Percentiles rank a stretch among this genome's conserved stretches.
Evolutionary conservation across 352 stramenopile genomes (phyloP).

Genomic region (Pythium guiyangense): DNA sequence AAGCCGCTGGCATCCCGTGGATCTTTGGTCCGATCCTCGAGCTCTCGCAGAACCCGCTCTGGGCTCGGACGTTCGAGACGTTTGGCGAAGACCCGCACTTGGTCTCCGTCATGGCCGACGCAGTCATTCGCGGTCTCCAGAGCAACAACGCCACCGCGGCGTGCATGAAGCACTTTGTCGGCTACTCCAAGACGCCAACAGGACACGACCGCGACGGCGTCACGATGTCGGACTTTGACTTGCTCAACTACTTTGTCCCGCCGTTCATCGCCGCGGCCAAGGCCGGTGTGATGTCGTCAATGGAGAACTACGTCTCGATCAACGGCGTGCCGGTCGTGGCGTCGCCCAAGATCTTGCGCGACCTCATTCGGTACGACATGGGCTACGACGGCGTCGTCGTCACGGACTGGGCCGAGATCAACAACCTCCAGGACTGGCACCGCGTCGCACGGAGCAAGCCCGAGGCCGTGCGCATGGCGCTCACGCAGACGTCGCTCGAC

Average conservation of each 20-base stretch:
- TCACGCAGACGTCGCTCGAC: conserved; percentile 81
- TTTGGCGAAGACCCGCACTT: conserved; percentile 91
- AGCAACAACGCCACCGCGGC: conserved; percentile 52
- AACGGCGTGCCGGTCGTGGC: conserved; percentile 89
- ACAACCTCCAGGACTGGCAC: conserved; percentile 77
- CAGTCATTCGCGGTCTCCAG: conserved; percentile 83
- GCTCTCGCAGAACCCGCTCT: conserved; percentile 85
- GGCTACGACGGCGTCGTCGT: conserved; percentile 87
- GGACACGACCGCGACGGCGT: conserved; percentile 82
- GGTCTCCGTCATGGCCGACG: conserved; percentile 72
- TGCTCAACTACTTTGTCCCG: conserved; percentile 84
- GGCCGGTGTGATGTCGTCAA: conserved; percentile 81
- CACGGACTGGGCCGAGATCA: conserved; percentile 91
- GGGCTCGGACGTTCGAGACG: conserved; percentile 90
- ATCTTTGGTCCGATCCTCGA: conserved; percentile 88
- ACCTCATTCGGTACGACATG: conserved; percentile 84
- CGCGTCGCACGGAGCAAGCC: conserved; percentile 39
- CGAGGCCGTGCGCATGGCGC: conserved; percentile 59
- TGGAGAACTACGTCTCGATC: conserved; percentile 93
- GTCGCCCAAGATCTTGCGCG: conserved; percentile 73
- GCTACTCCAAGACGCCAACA: conserved; percentile 75
- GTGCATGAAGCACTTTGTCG: conserved; percentile 91
- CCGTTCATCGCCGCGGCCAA: conserved; percentile 83
- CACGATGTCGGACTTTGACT: conserved; percentile 64
- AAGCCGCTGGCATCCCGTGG: conserved; percentile 86